These are phyloP conservation scores for Alternaria brassicae DNA, from an alignment of 2,329 filamentous ascomycete species.

Conservation along the genomic window DNA sequence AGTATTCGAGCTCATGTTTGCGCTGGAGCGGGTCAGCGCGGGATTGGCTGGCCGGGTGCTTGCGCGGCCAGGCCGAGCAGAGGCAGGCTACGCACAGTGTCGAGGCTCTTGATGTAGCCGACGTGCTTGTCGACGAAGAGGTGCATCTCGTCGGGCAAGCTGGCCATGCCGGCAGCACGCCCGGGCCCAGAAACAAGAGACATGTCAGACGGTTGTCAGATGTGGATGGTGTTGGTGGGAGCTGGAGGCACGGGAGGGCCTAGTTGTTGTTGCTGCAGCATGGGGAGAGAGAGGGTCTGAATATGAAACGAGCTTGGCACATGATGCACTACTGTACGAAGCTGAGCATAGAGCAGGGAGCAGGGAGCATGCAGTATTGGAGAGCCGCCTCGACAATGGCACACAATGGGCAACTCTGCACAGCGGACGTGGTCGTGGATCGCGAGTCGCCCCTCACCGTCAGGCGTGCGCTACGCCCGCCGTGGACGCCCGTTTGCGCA, in stretches of 20 bases:
- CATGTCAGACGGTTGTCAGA: constrained; percentile 52
- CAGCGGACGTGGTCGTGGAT: not conserved
- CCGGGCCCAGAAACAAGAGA: constrained; percentile 68
- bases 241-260: constrained; percentile 1
- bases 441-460: constrained; percentile 1
- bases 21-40: constrained; percentile 63
- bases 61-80: constrained; percentile 26
- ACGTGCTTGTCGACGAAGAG: constrained; percentile 75
- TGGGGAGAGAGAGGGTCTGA: constrained; percentile 5
- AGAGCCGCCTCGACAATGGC: not conserved
- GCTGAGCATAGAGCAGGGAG: not conserved
- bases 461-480: constrained; percentile 4
- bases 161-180: constrained; percentile 53
- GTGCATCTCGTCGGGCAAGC: constrained; percentile 56
- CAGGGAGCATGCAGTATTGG: not conserved
- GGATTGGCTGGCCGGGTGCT: constrained; percentile 22
- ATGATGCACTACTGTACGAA: not conserved
- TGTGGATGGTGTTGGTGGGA: not conserved
- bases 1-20: constrained; percentile 96
- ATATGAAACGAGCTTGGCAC: constrained; percentile 17
- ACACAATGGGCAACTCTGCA: not conserved
- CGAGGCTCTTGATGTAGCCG: constrained; percentile 89
- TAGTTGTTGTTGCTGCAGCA: constrained; percentile 7
- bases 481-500: constrained; percentile 16
- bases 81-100: constrained; percentile 68